phyloP scores from a whole-genome alignment of 2,329 filamentous ascomycete species.

The Tolypocladium nubicola region DNA sequence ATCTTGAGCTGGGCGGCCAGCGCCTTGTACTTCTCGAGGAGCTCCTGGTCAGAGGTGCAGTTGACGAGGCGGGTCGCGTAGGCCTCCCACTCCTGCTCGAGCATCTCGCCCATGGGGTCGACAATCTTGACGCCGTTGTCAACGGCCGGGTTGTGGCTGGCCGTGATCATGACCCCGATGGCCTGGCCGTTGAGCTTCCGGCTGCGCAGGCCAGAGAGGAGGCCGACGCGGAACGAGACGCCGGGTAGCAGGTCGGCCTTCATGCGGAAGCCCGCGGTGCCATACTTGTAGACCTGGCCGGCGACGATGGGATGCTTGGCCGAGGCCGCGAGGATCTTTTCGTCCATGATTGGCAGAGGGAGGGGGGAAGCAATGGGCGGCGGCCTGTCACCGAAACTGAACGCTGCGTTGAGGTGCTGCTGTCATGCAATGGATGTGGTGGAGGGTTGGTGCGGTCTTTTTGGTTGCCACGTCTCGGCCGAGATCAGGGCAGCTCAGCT shows the following conservation, averaged over 20 bases:
- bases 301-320: constrained; percentile 49
- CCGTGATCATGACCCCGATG: constrained; percentile 94
- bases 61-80: constrained; percentile 88
- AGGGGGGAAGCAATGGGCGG: background rate
- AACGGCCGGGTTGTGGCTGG: constrained; percentile 80
- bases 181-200: constrained; percentile 82
- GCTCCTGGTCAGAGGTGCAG: constrained; percentile 60
- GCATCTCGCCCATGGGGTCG: constrained; percentile 96
- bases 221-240: constrained; percentile 83
- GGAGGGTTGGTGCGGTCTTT: background rate
- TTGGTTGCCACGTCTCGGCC: background rate
- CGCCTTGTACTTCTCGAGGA: constrained; percentile 65
- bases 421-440: background rate
- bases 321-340: constrained; percentile 48
- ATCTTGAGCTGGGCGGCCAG: constrained; percentile 69
- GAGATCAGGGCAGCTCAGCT: background rate
- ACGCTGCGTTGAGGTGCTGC: background rate
- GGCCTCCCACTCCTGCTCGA: constrained; percentile 88
- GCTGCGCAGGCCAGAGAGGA: constrained; percentile 80
- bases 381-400: background rate
- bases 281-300: constrained; percentile 50
- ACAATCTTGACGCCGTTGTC: constrained; percentile 95
- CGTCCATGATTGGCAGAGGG: constrained; percentile 33
- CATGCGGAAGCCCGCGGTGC: constrained; percentile 60
- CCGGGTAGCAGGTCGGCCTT: constrained; percentile 74